phyloP scores from a whole-genome alignment of 192 early-diverging fungal species.

The Linnemannia elongata region DNA sequence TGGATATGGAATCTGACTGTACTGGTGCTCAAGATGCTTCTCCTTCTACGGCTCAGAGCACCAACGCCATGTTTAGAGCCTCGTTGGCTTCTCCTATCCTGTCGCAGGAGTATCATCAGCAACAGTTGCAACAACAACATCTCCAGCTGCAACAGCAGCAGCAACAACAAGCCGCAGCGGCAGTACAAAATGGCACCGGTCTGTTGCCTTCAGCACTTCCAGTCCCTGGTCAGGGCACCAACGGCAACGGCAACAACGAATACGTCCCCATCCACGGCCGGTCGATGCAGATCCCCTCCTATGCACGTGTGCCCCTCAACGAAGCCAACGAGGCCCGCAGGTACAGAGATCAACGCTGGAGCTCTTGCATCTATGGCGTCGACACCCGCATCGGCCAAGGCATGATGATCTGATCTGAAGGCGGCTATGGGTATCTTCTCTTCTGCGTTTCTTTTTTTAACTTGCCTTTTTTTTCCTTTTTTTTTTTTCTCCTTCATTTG shows the following conservation, averaged over 20 bases:
- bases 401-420: slow-evolving; percentile 44
- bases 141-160: not conserved
- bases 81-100: not conserved
- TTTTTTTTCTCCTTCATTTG: not conserved
- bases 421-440: not conserved
- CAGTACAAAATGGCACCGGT: not conserved
- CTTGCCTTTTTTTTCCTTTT: not conserved
- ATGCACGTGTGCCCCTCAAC: slow-evolving; percentile 45
- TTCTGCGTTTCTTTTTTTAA: not conserved
- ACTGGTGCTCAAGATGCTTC: not conserved
- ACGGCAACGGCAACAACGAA: slow-evolving; percentile 12
- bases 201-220: slow-evolving; percentile 37
- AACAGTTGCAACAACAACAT: not conserved
- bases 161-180: not conserved
- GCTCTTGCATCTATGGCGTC: slow-evolving; percentile 50
- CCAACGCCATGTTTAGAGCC: slow-evolving; percentile 18
- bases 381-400: slow-evolving; percentile 51
- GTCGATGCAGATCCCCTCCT: slow-evolving; percentile 54
- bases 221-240: slow-evolving; percentile 18
- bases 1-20: slow-evolving; percentile 34
- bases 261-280: slow-evolving; percentile 50
- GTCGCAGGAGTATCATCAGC: not conserved
- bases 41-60: slow-evolving; percentile 26
- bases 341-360: slow-evolving; percentile 54
- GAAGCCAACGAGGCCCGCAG: slow-evolving; percentile 41